Base-by-base conservation (phyloP, 2,329 filamentous ascomycete genomes). In the Aureobasidium sp. region DNA sequence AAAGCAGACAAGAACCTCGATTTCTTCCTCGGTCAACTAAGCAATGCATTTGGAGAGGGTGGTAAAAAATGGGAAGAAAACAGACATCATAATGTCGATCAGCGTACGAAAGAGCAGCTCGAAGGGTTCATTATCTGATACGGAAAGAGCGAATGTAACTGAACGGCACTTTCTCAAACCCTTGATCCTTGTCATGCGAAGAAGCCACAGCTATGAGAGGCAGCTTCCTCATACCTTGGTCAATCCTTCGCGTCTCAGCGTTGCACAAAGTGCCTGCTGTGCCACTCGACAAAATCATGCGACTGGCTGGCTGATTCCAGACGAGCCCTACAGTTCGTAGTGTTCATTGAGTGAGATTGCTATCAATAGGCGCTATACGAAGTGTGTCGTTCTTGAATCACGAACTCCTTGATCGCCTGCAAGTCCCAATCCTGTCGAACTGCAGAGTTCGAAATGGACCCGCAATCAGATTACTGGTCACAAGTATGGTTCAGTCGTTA, bases 11-110 rank as follows among this genome's bases (percentile, higher is more conserved):
- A 69, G 63, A 73, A 73, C 16, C 57, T 71, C n/a, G 69, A 72
- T 21, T 73, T 73, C 66, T 73, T 74, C 62, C 30, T 74, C n/a
- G 70, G 69, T 6, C 69, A 73, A 63, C 47, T 73, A 51, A 66
- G 67, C 27, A 72, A 72, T 55, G 69, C 71, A 34, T 73, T 70
- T 49, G 71, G 71, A 0, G 67, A 71, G 54, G 71, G 71, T 0
- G 71, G 71, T 0, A 47, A 67, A 36, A 62, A 68, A 0, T 72
- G 71, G 69, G 70, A 72, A 63, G 72, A 71, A 60, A 74, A 72
- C 53, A 62, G 67, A 48, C 70, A 70, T 62, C 70, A 73, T 8
- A 37, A 29, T 14, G 54, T 58, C 32, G 54, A 47, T 10, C 41
- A 47, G 39, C 41, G 54, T 27, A 58, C 54, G 5, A 27, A 37